Conservation (phyloP, 768 basidiomycete species). For the Podaxis carcinomalis region DNA sequence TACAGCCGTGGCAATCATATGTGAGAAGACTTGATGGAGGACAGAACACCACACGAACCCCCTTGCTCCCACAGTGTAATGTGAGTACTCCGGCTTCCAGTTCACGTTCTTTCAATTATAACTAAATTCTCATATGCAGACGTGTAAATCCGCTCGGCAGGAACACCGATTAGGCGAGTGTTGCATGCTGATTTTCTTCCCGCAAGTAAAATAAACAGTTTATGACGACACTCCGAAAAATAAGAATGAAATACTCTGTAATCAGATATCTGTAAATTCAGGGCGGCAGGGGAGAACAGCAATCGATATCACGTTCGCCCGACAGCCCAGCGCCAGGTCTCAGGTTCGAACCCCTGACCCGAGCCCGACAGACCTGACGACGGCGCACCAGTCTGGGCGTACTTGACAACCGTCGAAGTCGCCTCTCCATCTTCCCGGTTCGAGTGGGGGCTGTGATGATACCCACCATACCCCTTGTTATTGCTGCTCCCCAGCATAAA, state of each 20-base stretch:
- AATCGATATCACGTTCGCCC: too few species aligned
- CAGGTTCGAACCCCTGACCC: too few species aligned
- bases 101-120: neutral
- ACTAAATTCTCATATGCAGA: neutral
- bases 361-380: neutral
- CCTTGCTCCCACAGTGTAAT: neutral
- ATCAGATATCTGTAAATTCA: too few species aligned
- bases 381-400: neutral
- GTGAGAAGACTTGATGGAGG: neutral
- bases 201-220: neutral
- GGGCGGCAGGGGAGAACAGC: neutral
- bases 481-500: slow-evolving; percentile 10
- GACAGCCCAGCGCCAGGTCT: too few species aligned
- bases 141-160: neutral
- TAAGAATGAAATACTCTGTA: neutral
- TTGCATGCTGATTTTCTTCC: neutral
- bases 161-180: neutral
- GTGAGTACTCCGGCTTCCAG: neutral
- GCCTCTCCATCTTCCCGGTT: neutral
- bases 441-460: slow-evolving; percentile 2
- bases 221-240: neutral
- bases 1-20: neutral
- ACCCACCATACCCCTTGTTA: slow-evolving; percentile 13
- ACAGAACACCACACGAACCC: neutral
- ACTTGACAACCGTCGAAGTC: neutral